These are phyloP conservation scores for Neospora caninum DNA, from an alignment of 169 alveolate genomes.

Conservation along the genomic window DNA sequence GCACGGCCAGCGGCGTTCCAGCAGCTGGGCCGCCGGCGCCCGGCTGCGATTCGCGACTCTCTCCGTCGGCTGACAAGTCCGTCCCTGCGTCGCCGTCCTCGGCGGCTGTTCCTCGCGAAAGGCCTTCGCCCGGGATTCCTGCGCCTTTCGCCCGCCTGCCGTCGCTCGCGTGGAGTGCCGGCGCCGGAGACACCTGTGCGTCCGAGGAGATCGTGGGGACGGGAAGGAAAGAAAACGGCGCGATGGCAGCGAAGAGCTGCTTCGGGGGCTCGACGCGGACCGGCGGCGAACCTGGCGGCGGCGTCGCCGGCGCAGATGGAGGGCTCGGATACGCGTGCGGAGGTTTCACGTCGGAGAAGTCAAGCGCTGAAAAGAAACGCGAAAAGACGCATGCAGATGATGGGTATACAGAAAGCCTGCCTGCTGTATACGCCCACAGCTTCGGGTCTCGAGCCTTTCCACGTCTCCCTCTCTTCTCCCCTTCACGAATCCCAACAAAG, in stretches of 20 bases:
- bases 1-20: not conserved
- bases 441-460: too few relatives aligned
- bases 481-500: not conserved
- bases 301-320: not conserved
- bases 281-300: slow-evolving; percentile 12
- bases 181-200: not conserved
- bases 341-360: not conserved
- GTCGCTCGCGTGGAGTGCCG: not conserved
- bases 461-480: too few relatives aligned
- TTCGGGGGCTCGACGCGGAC: slow-evolving; percentile 5
- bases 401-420: too few relatives aligned
- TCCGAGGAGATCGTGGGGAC: not conserved
- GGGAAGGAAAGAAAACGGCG: not conserved
- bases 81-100: not conserved
- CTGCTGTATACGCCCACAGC: too few relatives aligned
- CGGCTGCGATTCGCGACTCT: not conserved
- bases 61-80: not conserved
- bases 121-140: not conserved
- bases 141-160: not conserved
- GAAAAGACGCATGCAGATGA: not conserved
- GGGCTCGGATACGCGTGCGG: slow-evolving; percentile 30
- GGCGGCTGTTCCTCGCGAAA: not conserved
- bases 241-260: not conserved
- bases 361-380: not conserved
- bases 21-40: not conserved